These are phyloP conservation scores for Galeopsis tetrahit DNA, from an alignment of 257 asterid species.

Conservation along the genomic window DNA sequence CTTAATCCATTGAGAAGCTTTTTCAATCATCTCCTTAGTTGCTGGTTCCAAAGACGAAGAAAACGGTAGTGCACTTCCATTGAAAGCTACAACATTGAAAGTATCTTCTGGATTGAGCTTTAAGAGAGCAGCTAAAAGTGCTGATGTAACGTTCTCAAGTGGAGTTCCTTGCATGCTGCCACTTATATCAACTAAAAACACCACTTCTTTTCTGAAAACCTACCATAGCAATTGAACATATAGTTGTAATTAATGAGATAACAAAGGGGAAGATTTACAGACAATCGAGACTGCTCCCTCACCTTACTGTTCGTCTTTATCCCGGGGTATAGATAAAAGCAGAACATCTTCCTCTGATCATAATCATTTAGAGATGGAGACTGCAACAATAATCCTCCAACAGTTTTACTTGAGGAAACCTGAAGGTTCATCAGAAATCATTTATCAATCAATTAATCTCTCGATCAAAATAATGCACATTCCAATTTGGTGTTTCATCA, in stretches of 20 bases:
- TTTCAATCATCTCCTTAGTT: constrained; percentile 48
- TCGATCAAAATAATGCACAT: neutral
- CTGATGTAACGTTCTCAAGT: constrained; percentile 60
- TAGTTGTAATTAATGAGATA: neutral
- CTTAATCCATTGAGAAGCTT: constrained; percentile 66
- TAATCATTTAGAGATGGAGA: constrained; percentile 69
- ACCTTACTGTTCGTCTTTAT: constrained; percentile 53
- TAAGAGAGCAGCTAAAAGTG: constrained; percentile 57
- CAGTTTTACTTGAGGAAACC: constrained; percentile 67
- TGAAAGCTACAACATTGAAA: constrained; percentile 75
- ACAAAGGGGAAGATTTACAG: neutral
- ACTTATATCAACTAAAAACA: constrained; percentile 72
- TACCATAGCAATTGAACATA: constrained; percentile 25
- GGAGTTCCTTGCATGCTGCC: constrained; percentile 80
- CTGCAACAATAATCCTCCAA: constrained; percentile 67
- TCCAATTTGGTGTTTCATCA: no score
- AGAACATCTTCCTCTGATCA: constrained; percentile 86
- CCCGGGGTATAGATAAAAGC: constrained; percentile 76
- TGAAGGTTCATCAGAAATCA: constrained; percentile 42
- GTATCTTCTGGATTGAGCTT: constrained; percentile 62
- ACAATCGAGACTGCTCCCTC: constrained; percentile 25
- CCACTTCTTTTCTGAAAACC: constrained; percentile 78
- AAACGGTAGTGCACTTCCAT: constrained; percentile 44
- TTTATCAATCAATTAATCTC: neutral
- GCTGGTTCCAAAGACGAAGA: constrained; percentile 62